Evolutionary conservation across 345 rosid genomes (phyloP).

Genomic region (Camelina hispida): DNA sequence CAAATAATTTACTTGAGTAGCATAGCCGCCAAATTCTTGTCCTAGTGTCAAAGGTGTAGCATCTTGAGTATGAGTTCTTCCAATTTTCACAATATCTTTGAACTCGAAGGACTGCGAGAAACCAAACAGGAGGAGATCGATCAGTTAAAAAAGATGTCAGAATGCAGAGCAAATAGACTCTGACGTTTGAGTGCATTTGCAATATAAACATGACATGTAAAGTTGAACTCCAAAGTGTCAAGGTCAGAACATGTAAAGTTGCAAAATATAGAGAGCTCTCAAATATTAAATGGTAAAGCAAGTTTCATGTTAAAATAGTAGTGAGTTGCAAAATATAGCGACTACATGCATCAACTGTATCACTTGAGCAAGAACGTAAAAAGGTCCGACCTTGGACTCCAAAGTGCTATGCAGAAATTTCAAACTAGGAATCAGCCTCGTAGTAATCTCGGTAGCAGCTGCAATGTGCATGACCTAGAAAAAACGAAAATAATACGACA

Average conservation of each 20-base stretch:
- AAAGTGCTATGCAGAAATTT: constrained; percentile 66
- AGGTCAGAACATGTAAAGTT: not conserved
- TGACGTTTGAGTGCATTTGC: not conserved
- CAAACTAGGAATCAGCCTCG: constrained; percentile 78
- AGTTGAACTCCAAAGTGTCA: too few species aligned
- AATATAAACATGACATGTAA: not conserved
- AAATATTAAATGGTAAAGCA: not conserved
- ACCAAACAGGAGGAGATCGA: not conserved
- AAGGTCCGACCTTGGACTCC: constrained; percentile 58
- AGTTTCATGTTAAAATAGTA: not conserved
- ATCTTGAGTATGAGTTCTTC: constrained; percentile 96
- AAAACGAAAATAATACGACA: constrained; percentile 30
- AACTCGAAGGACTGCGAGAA: constrained; percentile 71
- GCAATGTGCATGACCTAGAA: constrained; percentile 95
- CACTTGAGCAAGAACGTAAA: not conserved
- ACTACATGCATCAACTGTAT: not conserved
- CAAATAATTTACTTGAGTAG: constrained; percentile 69
- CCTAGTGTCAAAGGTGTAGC: constrained; percentile 98
- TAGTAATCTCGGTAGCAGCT: constrained; percentile 81
- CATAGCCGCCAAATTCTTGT: constrained; percentile 96
- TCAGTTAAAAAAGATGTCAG: not conserved
- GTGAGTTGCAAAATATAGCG: not conserved
- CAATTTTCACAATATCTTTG: constrained; percentile 87
- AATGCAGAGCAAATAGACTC: not conserved
- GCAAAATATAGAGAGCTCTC: not conserved